phyloP scores from a whole-genome alignment of 169 alveolate genomes.

The Amoebophrya sp. region DNA sequence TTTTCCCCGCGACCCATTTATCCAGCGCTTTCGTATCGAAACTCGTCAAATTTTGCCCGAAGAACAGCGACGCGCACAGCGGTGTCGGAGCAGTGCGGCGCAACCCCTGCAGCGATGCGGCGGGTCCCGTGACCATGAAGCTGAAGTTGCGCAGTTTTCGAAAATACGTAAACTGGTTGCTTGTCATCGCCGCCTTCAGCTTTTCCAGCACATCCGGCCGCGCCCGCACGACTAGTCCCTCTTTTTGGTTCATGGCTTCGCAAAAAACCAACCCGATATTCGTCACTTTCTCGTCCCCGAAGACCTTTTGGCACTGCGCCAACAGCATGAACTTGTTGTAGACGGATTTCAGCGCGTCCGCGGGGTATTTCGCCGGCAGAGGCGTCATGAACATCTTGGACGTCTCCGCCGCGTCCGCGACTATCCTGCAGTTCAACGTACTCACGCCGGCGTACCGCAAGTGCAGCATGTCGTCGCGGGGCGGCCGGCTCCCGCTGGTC shows the following conservation, averaged over 20 bases:
- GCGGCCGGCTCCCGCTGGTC: not conserved
- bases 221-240: conserved; percentile 28
- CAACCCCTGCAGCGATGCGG: not conserved
- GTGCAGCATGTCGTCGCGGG: not conserved
- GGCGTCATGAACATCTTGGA: not conserved
- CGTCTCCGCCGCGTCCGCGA: not conserved
- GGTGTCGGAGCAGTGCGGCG: not conserved
- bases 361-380: not conserved
- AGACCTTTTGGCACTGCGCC: not conserved
- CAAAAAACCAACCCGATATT: not conserved
- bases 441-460: not conserved
- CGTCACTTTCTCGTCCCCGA: not conserved
- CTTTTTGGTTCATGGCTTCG: conserved; percentile 28
- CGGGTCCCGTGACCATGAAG: conserved; percentile 1
- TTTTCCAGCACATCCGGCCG: not conserved
- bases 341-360: not conserved
- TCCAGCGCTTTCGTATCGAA: not conserved
- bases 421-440: not conserved
- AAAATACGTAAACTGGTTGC: not conserved
- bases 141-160: conserved; percentile 16
- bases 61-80: conserved; percentile 23
- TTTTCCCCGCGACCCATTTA: not conserved
- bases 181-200: not conserved
- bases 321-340: conserved; percentile 31
- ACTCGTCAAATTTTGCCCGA: not conserved